phyloP scores from a whole-genome alignment of 1,139 yeast species.

The Groenewaldozyma sp. region DNA sequence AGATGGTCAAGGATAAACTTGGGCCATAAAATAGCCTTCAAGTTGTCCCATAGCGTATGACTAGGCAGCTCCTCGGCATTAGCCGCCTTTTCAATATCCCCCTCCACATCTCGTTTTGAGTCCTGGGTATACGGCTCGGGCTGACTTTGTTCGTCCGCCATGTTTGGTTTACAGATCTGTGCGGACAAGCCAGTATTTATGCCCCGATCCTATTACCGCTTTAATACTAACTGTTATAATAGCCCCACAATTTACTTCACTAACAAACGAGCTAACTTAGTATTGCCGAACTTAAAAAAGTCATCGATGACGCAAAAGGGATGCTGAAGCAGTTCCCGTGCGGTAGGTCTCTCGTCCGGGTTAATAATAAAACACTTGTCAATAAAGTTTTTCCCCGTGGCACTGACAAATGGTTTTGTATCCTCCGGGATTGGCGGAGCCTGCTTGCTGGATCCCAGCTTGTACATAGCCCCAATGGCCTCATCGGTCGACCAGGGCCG shows the following conservation, averaged over 20 bases:
- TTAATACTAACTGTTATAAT: background rate
- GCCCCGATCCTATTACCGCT: too few relatives aligned
- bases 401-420: constrained; percentile 52
- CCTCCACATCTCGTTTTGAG: too few relatives aligned
- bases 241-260: background rate
- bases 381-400: constrained; percentile 60
- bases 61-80: constrained; percentile 33
- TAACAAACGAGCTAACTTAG: constrained; percentile 45
- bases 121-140: too few relatives aligned
- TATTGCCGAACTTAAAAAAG: constrained; percentile 50
- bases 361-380: constrained; percentile 69
- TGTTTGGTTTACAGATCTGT: too few relatives aligned
- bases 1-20: constrained; percentile 22
- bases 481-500: constrained; percentile 46
- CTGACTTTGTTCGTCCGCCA: too few relatives aligned
- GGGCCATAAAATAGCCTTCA: constrained; percentile 16
- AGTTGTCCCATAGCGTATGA: background rate
- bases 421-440: constrained; percentile 97
- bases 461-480: constrained; percentile 43
- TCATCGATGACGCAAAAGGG: constrained; percentile 46
- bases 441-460: constrained; percentile 60
- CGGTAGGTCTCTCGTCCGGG: constrained; percentile 83
- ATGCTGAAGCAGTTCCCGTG: constrained; percentile 53
- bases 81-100: constrained; percentile 13
- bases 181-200: too few relatives aligned